Base-by-base conservation (phyloP, 768 basidiomycete species). In the Mycena capillaripes region DNA sequence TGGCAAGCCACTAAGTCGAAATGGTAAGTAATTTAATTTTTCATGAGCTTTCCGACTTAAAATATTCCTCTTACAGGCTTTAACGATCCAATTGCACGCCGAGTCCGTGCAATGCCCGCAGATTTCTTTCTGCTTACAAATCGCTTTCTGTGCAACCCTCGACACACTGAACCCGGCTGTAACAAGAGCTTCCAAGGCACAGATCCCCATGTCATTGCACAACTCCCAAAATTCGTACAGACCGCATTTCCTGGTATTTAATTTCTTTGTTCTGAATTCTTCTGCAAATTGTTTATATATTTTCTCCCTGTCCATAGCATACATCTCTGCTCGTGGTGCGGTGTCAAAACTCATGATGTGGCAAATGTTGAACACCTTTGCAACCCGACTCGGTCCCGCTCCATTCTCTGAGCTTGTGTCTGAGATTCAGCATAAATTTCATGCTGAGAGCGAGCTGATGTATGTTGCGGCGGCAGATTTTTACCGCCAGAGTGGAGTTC, bases 91-190 rank as follows among this genome's bases (percentile, higher is more conserved):
- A 56, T 75, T 60, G 74, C 74, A 14, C 71, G 71, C 14, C 63
- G 72, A 5, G 75, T 76, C 23, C 63, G 66, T n/a, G 17, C 44
- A 0, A 55, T 67, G 32, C 59, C 69, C 8, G 25, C 30, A 2
- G 72, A 76, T 40, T 76, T 66, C 23, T 76, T 73, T 25, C 69
- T 76, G 2, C 23, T 76, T 29, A 73, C 72, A 21, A 61, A 73
- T 50, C 72, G 72, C 3, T 74, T 70, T 21, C 8, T 69, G 12
- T 76, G 75, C 23, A 59, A 76, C 34, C 5, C 7, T 21, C 40
- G 50, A 12, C 58, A 59, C 21, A 40, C 11, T n/a, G 32, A 68
- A 2, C 64, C 64, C 0, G 72, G 75, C 0, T 76, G 75, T 44
- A 61, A 53, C 2, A 38, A 5, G 16, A 73, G 32, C 23, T 71